These are phyloP conservation scores for Annulohypoxylon nitens DNA, from an alignment of 495 filamentous ascomycete genomes.

Conservation along the genomic window DNA sequence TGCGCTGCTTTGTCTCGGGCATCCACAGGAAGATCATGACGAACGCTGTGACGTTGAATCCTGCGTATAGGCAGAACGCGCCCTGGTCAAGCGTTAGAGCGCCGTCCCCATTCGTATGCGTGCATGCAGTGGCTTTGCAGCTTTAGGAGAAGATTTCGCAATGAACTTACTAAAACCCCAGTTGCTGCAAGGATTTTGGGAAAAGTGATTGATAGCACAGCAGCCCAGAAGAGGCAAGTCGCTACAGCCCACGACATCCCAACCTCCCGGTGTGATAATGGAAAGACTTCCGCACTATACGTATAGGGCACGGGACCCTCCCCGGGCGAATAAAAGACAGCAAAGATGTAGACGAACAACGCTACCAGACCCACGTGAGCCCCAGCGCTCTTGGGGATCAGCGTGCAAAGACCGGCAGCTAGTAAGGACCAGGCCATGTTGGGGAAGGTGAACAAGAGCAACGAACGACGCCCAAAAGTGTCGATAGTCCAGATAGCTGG, in stretches of 20 bases:
- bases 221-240: slow-evolving; percentile 80
- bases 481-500: slow-evolving; percentile 79
- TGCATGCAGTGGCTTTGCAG: background rate
- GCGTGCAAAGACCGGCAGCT: slow-evolving; percentile 70
- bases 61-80: slow-evolving; percentile 72
- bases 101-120: background rate
- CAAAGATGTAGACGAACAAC: slow-evolving; percentile 76
- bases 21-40: slow-evolving; percentile 80
- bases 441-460: slow-evolving; percentile 76
- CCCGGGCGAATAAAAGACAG: slow-evolving; percentile 76
- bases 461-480: slow-evolving; percentile 71
- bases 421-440: slow-evolving; percentile 71
- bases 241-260: slow-evolving; percentile 84
- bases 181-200: slow-evolving; percentile 72
- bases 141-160: slow-evolving; percentile 39
- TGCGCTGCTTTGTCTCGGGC: slow-evolving; percentile 83
- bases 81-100: slow-evolving; percentile 48
- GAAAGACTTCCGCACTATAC: slow-evolving; percentile 85
- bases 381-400: slow-evolving; percentile 57
- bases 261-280: slow-evolving; percentile 78
- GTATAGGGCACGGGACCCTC: slow-evolving; percentile 80
- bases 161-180: slow-evolving; percentile 52
- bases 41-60: slow-evolving; percentile 75
- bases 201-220: slow-evolving; percentile 77
- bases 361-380: slow-evolving; percentile 69